Conservation (phyloP, 352 stramenopile species). For the Phytopythium montanum region DNA sequence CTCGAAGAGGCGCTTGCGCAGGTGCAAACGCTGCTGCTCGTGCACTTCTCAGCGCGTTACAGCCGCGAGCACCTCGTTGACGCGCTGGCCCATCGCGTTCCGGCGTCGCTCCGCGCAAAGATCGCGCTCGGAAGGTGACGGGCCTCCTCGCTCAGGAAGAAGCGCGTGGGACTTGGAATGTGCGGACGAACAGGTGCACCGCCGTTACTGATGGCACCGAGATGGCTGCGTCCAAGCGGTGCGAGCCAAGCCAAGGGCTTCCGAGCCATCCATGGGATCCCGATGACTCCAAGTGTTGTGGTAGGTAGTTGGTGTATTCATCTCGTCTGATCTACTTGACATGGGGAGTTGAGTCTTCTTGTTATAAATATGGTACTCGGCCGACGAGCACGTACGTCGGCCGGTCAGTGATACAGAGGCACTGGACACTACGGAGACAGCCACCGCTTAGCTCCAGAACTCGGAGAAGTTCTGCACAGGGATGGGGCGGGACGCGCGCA, state of each 20-base stretch:
- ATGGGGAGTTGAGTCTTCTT: neutral
- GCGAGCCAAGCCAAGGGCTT: too few species aligned
- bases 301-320: neutral
- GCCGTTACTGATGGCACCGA: slow-evolving; percentile 2
- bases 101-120: slow-evolving; percentile 38
- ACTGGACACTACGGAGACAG: neutral
- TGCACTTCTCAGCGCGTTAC: slow-evolving; percentile 78
- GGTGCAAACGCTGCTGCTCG: slow-evolving; percentile 57
- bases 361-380: slow-evolving; percentile 8
- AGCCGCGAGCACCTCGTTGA: slow-evolving; percentile 24
- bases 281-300: neutral
- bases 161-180: neutral
- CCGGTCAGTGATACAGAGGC: slow-evolving; percentile 1
- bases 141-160: neutral
- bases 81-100: slow-evolving; percentile 28
- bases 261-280: too few species aligned
- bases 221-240: neutral
- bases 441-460: slow-evolving; percentile 51
- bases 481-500: slow-evolving; percentile 68
- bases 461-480: slow-evolving; percentile 74
- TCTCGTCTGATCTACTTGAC: slow-evolving; percentile 1
- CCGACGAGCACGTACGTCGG: neutral
- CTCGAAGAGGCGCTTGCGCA: slow-evolving; percentile 38
- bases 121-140: slow-evolving; percentile 24
- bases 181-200: slow-evolving; percentile 5